Conservation (phyloP, 1,139 yeast species). For the Ogataea hybrid region DNA sequence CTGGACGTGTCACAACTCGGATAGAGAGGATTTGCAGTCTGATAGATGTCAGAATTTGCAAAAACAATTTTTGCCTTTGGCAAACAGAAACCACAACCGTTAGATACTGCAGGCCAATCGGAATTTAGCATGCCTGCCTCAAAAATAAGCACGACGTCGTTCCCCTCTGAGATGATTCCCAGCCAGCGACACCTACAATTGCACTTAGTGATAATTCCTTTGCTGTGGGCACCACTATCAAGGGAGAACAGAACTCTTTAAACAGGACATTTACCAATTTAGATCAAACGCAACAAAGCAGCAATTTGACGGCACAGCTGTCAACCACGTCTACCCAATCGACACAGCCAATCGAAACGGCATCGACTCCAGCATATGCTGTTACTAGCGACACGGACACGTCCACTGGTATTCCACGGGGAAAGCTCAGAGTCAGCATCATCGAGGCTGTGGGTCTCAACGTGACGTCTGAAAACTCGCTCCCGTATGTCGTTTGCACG, state of each 20-base stretch:
- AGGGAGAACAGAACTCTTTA: slow-evolving; percentile 29
- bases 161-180: slow-evolving; percentile 36
- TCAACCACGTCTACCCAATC: slow-evolving; percentile 18
- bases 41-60: slow-evolving; percentile 60
- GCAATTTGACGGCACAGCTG: slow-evolving; percentile 28
- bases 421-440: slow-evolving; percentile 78
- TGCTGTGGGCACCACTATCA: slow-evolving; percentile 67
- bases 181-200: slow-evolving; percentile 57
- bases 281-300: slow-evolving; percentile 27
- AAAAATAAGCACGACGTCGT: slow-evolving; percentile 10
- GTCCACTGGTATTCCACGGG: slow-evolving; percentile 55
- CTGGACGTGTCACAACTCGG: background rate
- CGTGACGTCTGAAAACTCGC: slow-evolving; percentile 51
- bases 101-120: slow-evolving; percentile 5
- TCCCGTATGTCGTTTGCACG: slow-evolving; percentile 91
- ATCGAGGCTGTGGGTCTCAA: slow-evolving; percentile 72
- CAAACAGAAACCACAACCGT: slow-evolving; percentile 27
- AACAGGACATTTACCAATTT: slow-evolving; percentile 28
- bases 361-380: slow-evolving; percentile 17
- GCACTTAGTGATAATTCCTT: slow-evolving; percentile 61
- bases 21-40: background rate
- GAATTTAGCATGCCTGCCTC: slow-evolving; percentile 3
- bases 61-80: slow-evolving; percentile 60
- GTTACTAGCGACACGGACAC: slow-evolving; percentile 20
- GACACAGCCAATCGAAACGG: slow-evolving; percentile 14